phyloP scores from a whole-genome alignment of 306 rosid genomes.

The Casuarina cunninghamiana region DNA sequence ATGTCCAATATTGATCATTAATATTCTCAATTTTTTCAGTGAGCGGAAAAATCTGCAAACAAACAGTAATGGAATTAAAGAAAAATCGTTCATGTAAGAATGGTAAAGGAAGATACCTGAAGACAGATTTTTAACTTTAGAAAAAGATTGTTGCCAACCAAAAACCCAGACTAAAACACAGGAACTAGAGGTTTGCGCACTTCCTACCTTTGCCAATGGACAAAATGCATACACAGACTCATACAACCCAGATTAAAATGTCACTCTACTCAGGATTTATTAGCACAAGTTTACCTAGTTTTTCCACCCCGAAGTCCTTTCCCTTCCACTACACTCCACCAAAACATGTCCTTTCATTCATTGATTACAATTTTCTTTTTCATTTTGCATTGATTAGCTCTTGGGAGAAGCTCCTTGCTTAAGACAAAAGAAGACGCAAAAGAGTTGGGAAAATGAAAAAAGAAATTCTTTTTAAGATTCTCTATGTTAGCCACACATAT shows the following conservation, averaged over 20 bases:
- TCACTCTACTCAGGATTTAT: not conserved
- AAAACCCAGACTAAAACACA: not conserved
- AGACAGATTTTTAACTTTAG: not conserved
- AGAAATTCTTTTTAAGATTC: not conserved
- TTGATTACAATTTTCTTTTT: not conserved
- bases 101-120: not conserved
- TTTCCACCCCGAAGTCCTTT: not conserved
- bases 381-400: too few relatives aligned
- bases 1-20: slow-evolving; percentile 92
- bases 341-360: too few relatives aligned
- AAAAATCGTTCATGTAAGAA: slow-evolving; percentile 18
- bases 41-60: slow-evolving; percentile 73
- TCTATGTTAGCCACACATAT: not conserved
- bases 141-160: not conserved
- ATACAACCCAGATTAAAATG: not conserved
- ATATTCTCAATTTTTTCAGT: slow-evolving; percentile 82
- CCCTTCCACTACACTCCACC: not conserved
- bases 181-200: not conserved
- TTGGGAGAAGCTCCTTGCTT: not conserved
- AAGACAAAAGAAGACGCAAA: not conserved
- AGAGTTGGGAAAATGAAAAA: not conserved
- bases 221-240: not conserved
- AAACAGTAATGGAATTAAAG: slow-evolving; percentile 4
- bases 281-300: not conserved
- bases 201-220: not conserved